A percentile compares a stretch with the other conserved stretches of the same genome.
These are phyloP conservation scores for Diaporthe sp. DNA, from an alignment of 2,329 filamentous ascomycete genomes.

Conservation along the genomic window DNA sequence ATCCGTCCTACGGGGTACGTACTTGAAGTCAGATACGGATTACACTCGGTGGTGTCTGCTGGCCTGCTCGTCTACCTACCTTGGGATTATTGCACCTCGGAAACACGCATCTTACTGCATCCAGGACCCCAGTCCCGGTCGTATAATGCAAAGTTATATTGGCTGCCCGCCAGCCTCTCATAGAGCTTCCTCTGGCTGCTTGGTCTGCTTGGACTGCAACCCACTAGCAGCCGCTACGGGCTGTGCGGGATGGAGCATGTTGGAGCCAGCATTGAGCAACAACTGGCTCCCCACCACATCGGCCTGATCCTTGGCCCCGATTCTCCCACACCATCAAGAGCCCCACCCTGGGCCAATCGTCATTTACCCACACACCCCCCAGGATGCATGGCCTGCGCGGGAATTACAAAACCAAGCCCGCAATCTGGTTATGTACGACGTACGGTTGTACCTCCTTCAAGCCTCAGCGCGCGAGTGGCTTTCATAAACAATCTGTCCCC, in stretches of 20 bases:
- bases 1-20: neutral
- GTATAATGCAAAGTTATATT: constrained; percentile 34
- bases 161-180: constrained; percentile 15
- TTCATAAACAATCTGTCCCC: constrained; percentile 36
- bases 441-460: constrained; percentile 25
- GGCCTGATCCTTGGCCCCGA: constrained; percentile 33
- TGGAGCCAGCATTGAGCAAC: constrained; percentile 18
- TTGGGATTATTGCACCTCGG: constrained; percentile 18
- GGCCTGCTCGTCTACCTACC: neutral
- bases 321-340: constrained; percentile 33
- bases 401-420: constrained; percentile 35
- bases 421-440: constrained; percentile 36
- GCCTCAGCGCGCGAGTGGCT: constrained; percentile 32
- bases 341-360: constrained; percentile 39
- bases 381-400: constrained; percentile 37
- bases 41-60: neutral
- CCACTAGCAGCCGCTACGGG: constrained; percentile 19
- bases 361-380: constrained; percentile 39
- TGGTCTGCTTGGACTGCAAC: constrained; percentile 5
- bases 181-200: constrained; percentile 7
- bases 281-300: constrained; percentile 29
- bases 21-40: neutral
- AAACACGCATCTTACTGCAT: constrained; percentile 32
- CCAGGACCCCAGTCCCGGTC: constrained; percentile 29
- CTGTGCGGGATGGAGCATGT: constrained; percentile 17